Base-by-base conservation (phyloP, 768 basidiomycete genomes). In the Suillus plorans region DNA sequence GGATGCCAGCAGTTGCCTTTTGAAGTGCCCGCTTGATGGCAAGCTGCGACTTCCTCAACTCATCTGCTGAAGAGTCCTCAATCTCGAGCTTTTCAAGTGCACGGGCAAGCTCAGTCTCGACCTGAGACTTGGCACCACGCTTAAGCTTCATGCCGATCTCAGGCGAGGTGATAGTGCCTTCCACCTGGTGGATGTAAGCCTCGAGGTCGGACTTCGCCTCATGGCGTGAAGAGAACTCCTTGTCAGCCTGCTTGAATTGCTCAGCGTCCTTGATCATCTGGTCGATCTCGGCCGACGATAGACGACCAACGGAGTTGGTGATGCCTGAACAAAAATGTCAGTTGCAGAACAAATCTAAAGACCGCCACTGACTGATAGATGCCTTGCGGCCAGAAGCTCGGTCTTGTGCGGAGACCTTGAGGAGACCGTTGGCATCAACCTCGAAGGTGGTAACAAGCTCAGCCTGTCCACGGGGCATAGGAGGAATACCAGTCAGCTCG, bases 221-320 rank as follows among this genome's bases (percentile, higher is more conserved):
- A 77, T 99, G 97, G 69, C 92, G 92, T 63, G 96, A 90, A 68
- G 94, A 93, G 87, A 97, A 99, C 78, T 99, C 97, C 84, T 95
- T 97, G 86, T 95, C 92, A 34, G 91, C 94, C 76, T 89, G 87
- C 85, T 95, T 96, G 88, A 87, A 97, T 79, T 95, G 94, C 80
- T 99, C 97, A 62, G 97, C 94, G 75, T 99, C 97, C 85, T 96
- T 95, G 85, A 99, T 97, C 97, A 99, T 99, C 82, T 99, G 96
- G 74, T 98, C 96, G 69, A 99, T 99, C 86, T 99, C 97, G 71
- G 90, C 93, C 61, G 91, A 87, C 57, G 97, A 97, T 71, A 99
- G 88, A 81, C 97, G 96, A 70, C 97, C 97, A 75, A 99, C 97
- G 64, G 96, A 99, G 88, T 98, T 99, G 80, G 95, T 95, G 80